A percentile compares a stretch with the other conserved stretches of the same genome.
These are phyloP conservation scores for Zygoascus tannicola DNA, from an alignment of 805 yeast species.

Conservation along the genomic window DNA sequence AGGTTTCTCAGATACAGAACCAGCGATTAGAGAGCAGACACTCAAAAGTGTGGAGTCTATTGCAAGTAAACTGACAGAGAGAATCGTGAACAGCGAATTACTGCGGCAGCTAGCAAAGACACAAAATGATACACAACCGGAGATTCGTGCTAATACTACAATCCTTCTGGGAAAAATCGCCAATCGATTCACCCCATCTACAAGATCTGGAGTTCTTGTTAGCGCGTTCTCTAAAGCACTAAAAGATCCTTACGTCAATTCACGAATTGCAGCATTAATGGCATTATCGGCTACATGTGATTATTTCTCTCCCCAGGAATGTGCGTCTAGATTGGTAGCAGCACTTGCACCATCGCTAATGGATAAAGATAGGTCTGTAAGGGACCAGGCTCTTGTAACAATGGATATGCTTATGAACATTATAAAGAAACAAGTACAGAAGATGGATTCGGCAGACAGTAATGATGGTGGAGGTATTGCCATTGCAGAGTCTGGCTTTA, in stretches of 20 bases:
- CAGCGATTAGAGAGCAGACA: constrained; percentile 72
- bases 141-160: constrained; percentile 69
- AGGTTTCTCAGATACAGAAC: constrained; percentile 81
- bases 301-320: constrained; percentile 61
- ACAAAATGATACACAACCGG: constrained; percentile 67
- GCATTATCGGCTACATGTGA: constrained; percentile 61
- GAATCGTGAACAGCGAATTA: constrained; percentile 81
- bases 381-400: constrained; percentile 61
- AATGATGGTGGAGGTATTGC: neutral
- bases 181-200: constrained; percentile 42
- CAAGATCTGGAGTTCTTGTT: constrained; percentile 63
- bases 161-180: constrained; percentile 61
- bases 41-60: constrained; percentile 53
- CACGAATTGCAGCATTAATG: constrained; percentile 64
- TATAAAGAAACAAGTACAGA: constrained; percentile 37
- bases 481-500: neutral
- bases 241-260: constrained; percentile 66
- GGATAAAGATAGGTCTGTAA: constrained; percentile 61
- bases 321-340: constrained; percentile 72
- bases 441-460: neutral
- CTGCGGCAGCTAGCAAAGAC: constrained; percentile 71
- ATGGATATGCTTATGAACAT: constrained; percentile 53
- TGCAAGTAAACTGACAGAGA: constrained; percentile 56
- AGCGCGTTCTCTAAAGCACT: constrained; percentile 82
- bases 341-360: constrained; percentile 76